A percentile compares a stretch with the other conserved stretches of the same genome.
phyloP scores from a whole-genome alignment of 2,329 filamentous ascomycete species.

The Neofusicoccum parvum region DNA sequence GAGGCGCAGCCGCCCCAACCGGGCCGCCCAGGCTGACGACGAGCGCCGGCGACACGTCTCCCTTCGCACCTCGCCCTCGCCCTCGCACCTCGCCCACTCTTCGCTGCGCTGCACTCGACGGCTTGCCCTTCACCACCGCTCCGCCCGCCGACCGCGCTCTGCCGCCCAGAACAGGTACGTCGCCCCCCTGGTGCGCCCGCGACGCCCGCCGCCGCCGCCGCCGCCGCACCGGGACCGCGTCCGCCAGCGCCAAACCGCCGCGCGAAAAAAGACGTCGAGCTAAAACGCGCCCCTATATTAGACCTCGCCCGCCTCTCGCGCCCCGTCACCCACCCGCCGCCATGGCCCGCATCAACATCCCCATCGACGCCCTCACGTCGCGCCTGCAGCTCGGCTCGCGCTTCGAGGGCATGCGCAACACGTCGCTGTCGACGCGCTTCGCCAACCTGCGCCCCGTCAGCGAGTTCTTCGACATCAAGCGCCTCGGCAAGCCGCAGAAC shows the following conservation, averaged over 20 bases:
- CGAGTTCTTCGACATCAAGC: conserved; percentile 96
- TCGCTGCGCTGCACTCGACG: too few species aligned
- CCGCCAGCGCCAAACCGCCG: background rate
- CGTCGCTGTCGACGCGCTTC: conserved; percentile 79
- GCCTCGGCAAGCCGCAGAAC: conserved; percentile 89
- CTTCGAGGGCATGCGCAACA: conserved; percentile 79
- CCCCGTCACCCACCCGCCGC: background rate
- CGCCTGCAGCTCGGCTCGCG: conserved; percentile 84
- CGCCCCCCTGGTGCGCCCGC: background rate
- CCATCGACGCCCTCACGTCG: conserved; percentile 87
- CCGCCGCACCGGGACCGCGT: background rate
- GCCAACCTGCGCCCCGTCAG: conserved; percentile 87
- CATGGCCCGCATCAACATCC: conserved; percentile 91
- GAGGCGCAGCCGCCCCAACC: too few species aligned
- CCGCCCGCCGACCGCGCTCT: too few species aligned
- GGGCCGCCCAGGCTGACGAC: background rate
- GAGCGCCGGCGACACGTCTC: background rate
- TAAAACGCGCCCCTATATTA: background rate
- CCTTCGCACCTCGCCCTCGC: background rate
- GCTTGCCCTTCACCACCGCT: background rate
- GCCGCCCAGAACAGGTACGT: too few species aligned
- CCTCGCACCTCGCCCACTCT: background rate
- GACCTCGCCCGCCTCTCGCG: background rate
- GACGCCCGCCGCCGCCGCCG: background rate
- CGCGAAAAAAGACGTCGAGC: background rate